These are phyloP conservation scores for Batkoa obscura DNA, from an alignment of 371 early-diverging fungal species.

Conservation along the genomic window DNA sequence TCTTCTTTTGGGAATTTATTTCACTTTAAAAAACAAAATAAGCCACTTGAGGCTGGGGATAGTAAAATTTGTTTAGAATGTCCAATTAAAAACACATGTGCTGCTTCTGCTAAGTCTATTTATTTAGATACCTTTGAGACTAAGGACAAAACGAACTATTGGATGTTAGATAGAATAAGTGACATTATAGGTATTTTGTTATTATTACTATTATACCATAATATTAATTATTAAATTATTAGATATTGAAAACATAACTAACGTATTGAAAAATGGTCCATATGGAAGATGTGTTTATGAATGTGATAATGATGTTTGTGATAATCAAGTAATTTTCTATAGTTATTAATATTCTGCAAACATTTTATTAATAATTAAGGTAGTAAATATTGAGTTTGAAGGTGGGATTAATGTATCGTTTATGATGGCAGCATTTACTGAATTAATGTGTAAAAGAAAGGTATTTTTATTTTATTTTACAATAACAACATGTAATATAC, in stretches of 20 bases:
- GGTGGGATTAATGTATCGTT: conserved; percentile 4
- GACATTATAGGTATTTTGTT: conserved; percentile 11
- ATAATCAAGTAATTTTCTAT: conserved; percentile 20
- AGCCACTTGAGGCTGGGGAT: conserved; percentile 24
- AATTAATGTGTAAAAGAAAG: neutral
- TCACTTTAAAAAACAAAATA: conserved; percentile 24
- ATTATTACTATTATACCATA: neutral
- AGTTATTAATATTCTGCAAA: neutral
- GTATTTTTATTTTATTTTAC: neutral
- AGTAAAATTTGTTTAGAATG: conserved; percentile 23
- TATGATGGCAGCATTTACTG: conserved; percentile 7
- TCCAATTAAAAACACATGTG: conserved; percentile 18
- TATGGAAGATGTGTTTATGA: conserved; percentile 43
- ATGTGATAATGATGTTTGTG: conserved; percentile 35
- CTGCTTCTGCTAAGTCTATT: conserved; percentile 27
- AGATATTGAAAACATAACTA: conserved; percentile 20
- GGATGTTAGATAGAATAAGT: conserved; percentile 12
- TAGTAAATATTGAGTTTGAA: conserved; percentile 8
- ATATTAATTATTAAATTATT: neutral
- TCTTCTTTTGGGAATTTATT: conserved; percentile 26
- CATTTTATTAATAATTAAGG: neutral
- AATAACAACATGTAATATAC: neutral
- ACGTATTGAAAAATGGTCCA: conserved; percentile 20
- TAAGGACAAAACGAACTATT: conserved; percentile 20
- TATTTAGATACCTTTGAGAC: conserved; percentile 17